Evolutionary conservation across 1,139 yeast species (phyloP).

Genomic region (Candida sp.): DNA sequence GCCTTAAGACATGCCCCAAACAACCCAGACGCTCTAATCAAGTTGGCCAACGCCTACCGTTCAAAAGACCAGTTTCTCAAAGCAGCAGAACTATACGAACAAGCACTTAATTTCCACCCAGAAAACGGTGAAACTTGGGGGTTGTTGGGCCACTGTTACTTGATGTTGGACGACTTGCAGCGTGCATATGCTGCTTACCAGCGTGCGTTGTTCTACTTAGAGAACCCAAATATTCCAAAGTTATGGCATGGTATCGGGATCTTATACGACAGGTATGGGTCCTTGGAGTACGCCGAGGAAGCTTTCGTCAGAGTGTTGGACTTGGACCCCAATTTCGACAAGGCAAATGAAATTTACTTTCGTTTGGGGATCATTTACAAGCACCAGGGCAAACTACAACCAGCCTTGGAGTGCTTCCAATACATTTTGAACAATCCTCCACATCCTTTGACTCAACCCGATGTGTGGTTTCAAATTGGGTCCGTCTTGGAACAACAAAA

Average conservation of each 20-base stretch:
- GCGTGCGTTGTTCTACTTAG: constrained; percentile 89
- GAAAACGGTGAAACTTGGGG: constrained; percentile 99
- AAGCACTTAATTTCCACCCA: constrained; percentile 80
- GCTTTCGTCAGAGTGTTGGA: constrained; percentile 96
- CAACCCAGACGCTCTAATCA: constrained; percentile 82
- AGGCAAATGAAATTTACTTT: constrained; percentile 95
- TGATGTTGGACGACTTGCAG: constrained; percentile 95
- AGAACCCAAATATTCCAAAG: constrained; percentile 95
- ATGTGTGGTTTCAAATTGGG: constrained; percentile 98
- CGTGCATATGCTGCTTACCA: constrained; percentile 97
- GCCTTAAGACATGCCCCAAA: constrained; percentile 88
- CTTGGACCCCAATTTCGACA: constrained; percentile 94
- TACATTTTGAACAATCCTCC: constrained; percentile 93
- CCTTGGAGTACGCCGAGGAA: constrained; percentile 96
- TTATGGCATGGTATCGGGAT: constrained; percentile 99
- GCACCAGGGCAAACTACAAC: constrained; percentile 87
- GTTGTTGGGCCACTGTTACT: constrained; percentile 91
- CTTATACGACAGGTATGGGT: constrained; percentile 93
- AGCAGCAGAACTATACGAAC: constrained; percentile 93
- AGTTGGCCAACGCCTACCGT: constrained; percentile 87
- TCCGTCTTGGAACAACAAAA: constrained; percentile 94
- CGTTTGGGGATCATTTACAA: constrained; percentile 97
- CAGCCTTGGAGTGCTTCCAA: constrained; percentile 92
- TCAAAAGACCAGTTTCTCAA: constrained; percentile 89
- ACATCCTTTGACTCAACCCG: constrained; percentile 93